Evolutionary conservation across 164 flowering plant species (phyloP), one percentile per base, ranked within the genome.

Genomic region (Magnolia sinica): DNA sequence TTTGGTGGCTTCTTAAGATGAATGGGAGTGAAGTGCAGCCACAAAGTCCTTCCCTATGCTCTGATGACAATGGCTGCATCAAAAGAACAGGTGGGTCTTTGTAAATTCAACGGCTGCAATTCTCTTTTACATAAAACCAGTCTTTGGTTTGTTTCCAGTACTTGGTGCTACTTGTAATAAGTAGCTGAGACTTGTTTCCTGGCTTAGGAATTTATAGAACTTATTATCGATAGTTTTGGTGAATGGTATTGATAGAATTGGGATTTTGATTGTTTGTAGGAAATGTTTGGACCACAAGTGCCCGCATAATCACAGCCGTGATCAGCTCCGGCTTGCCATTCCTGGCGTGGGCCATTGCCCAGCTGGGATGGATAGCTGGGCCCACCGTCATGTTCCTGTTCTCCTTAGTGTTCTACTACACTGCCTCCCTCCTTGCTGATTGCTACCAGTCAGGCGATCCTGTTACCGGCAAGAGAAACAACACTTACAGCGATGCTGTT

Each of bases 321-420:
- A 88, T 90, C 5, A 91, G 93, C 7, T 88, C 91, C 14, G 91
- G 93, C 20, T 91, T 88, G 58, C 81, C 88, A 3, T 88, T 90
- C 6, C 74, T 90, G 72, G 90, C 90, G 2, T 90, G 91, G 91
- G 89, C 91, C 11, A 86, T 86, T 23, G 93, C 88, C 69, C 93
- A 90, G 82, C 80, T 90, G 8, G 91, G 91, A 22, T 90, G 93
- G 93, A 78, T 90, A 68, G 93, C 89, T 67, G 93, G 94, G 23
- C 91, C 91, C 20, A 73, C 81, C 18, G 87, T 85, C 8, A 86
- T 89, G 89, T 58, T 89, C 77, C 58, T 86, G 78, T 90, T 88
- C 81, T 80, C 89, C 70, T 83, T 87, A 37, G 87, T 90, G 22
- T 86, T 74, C 65, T 86, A 81, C 83, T 89, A 88, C 81, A 86